Evolutionary conservation across 371 early-diverging fungal species (phyloP).

Genomic region (Mycotypha africana): DNA sequence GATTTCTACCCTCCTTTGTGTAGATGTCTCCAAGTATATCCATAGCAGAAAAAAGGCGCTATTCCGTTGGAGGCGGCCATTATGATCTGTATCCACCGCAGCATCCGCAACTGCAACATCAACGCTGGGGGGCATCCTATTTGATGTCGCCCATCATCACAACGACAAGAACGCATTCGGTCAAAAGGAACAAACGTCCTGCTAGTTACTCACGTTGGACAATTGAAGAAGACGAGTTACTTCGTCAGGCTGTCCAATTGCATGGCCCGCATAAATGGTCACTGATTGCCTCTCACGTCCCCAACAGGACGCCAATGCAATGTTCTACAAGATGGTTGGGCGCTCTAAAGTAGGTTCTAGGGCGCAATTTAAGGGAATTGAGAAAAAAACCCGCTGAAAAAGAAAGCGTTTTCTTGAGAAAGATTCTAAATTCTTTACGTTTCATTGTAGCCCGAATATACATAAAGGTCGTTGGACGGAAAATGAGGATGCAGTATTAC

Average conservation of each 20-base stretch:
- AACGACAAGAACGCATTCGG: slow-evolving; percentile 25
- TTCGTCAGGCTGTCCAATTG: slow-evolving; percentile 37
- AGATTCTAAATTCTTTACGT: background rate
- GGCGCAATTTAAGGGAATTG: too few relatives aligned
- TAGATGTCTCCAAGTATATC: too few relatives aligned
- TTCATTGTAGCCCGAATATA: slow-evolving; percentile 40
- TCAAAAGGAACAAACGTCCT: slow-evolving; percentile 29
- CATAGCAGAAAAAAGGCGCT: too few relatives aligned
- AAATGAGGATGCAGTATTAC: slow-evolving; percentile 50
- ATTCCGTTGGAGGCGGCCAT: too few relatives aligned
- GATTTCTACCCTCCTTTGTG: too few relatives aligned
- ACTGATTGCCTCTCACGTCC: slow-evolving; percentile 55
- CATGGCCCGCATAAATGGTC: slow-evolving; percentile 62
- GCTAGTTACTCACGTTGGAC: slow-evolving; percentile 48
- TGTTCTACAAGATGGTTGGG: slow-evolving; percentile 67
- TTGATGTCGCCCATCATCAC: slow-evolving; percentile 24
- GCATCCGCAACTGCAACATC: too few relatives aligned
- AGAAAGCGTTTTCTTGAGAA: too few relatives aligned
- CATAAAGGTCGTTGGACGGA: slow-evolving; percentile 66
- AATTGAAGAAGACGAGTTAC: slow-evolving; percentile 38
- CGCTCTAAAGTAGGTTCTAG: slow-evolving; percentile 55
- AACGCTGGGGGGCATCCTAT: too few relatives aligned
- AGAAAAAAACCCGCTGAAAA: too few relatives aligned
- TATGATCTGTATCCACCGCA: too few relatives aligned
- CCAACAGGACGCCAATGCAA: slow-evolving; percentile 62